phyloP scores from a whole-genome alignment of 2,329 filamentous ascomycete genomes.

The Monosporascus ibericus region DNA sequence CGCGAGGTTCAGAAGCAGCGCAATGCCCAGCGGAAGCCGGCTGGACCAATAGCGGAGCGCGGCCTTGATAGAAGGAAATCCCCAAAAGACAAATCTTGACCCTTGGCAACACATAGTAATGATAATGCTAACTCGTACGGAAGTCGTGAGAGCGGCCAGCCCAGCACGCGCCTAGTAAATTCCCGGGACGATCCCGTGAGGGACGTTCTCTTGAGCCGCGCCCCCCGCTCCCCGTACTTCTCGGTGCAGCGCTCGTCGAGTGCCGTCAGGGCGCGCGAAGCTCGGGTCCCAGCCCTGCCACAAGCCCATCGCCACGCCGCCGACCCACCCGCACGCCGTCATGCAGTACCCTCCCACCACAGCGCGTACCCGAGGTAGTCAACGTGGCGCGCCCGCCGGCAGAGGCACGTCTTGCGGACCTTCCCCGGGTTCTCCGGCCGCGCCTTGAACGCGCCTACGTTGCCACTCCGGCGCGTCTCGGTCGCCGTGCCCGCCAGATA shows the following conservation, averaged over 20 bases:
- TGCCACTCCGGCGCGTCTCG: no score
- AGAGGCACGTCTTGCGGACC: no score
- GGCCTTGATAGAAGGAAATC: no score
- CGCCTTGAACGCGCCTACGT: no score
- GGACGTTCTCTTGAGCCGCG: conserved; percentile 31
- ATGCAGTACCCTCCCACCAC: conserved; percentile 27
- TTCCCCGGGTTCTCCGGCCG: no score
- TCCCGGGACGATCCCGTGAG: conserved; percentile 30
- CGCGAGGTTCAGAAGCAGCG: neutral
- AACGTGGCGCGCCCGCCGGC: no score
- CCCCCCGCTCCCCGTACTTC: conserved; percentile 33
- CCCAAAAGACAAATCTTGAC: neutral
- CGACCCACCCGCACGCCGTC: conserved; percentile 30
- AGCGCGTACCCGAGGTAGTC: conserved; percentile 34
- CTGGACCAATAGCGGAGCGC: no score
- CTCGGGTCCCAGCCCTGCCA: conserved; percentile 27
- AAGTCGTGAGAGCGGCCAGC: no score
- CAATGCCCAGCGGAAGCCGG: neutral
- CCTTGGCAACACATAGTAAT: neutral
- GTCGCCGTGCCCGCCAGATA: no score
- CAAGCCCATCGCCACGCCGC: conserved; percentile 22
- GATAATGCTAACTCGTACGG: no score
- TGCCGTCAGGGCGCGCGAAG: conserved; percentile 21
- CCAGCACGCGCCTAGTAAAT: conserved; percentile 22
- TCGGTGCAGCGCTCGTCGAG: conserved; percentile 32